Evolutionary conservation across 352 stramenopile genomes (phyloP).

Genomic region (Phytophthora sp.): DNA sequence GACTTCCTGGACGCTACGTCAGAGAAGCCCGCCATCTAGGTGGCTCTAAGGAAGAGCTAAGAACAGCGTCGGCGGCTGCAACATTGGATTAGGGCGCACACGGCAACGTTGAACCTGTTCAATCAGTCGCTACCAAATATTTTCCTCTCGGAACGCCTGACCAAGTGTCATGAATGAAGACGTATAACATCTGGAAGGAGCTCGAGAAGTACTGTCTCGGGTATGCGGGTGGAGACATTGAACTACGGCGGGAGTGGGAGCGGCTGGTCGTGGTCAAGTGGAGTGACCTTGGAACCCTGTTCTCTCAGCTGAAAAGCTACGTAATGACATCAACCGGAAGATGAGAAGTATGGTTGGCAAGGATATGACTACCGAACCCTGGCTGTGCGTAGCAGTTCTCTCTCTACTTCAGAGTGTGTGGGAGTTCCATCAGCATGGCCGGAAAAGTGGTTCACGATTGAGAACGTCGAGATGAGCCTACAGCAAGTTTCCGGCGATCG

Average conservation of each 20-base stretch:
- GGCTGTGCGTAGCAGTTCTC: constrained; percentile 19
- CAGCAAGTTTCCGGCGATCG: constrained; percentile 7
- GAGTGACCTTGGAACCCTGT: constrained; percentile 1
- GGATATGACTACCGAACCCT: constrained; percentile 12
- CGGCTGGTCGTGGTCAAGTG: constrained; percentile 1
- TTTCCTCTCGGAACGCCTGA: neutral
- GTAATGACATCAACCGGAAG: neutral
- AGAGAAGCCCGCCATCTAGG: neutral
- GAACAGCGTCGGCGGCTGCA: neutral
- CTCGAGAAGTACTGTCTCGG: neutral
- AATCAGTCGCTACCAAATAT: neutral
- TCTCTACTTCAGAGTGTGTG: constrained; percentile 17
- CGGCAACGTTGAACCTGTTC: neutral
- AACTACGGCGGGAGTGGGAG: constrained; percentile 2
- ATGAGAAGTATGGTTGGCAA: no score
- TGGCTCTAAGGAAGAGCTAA: constrained; percentile 4
- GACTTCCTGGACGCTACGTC: constrained; percentile 15
- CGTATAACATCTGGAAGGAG: neutral
- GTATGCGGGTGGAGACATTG: neutral
- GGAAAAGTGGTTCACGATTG: constrained; percentile 1
- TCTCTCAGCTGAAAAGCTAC: constrained; percentile 7
- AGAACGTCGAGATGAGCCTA: constrained; percentile 10
- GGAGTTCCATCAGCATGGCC: constrained; percentile 9
- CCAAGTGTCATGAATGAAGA: neutral
- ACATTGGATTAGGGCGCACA: constrained; percentile 10